phyloP scores from a whole-genome alignment of 805 yeast genomes.

The Soucietia sequanensis region DNA sequence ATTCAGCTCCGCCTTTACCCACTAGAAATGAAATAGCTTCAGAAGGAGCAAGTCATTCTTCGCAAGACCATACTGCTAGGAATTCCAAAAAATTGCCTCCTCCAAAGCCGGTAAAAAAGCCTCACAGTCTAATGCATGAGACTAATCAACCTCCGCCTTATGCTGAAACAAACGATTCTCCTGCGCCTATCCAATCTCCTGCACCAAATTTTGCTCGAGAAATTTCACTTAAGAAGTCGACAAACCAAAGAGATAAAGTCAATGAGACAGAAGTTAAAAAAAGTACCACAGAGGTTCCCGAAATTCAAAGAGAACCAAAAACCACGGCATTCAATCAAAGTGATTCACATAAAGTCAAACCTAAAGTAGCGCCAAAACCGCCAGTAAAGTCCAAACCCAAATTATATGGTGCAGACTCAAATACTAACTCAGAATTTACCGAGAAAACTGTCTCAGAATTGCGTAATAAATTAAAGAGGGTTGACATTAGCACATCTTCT shows the following conservation, averaged over 20 bases:
- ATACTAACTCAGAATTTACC: not conserved
- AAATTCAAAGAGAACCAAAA: not conserved
- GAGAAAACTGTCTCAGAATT: not conserved
- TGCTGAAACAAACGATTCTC: conserved; percentile 7
- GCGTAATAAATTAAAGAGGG: conserved; percentile 1
- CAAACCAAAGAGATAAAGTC: no score
- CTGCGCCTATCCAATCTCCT: conserved; percentile 2
- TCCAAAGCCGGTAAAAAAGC: conserved; percentile 42
- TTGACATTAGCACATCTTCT: not conserved
- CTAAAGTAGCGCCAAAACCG: conserved; percentile 2
- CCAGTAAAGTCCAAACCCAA: conserved; percentile 11
- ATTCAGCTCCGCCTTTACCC: conserved; percentile 4
- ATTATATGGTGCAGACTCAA: not conserved
- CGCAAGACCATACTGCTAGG: conserved; percentile 11
- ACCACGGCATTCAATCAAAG: not conserved
- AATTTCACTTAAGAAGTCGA: conserved; percentile 20
- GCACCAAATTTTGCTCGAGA: conserved; percentile 28
- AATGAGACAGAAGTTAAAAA: no score
- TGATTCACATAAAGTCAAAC: no score
- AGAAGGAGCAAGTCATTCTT: not conserved
- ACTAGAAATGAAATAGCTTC: conserved; percentile 1
- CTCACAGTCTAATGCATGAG: conserved; percentile 9
- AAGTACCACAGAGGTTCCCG: no score
- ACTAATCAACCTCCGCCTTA: conserved; percentile 22
- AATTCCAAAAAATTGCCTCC: conserved; percentile 36